phyloP scores from a whole-genome alignment of 805 yeast genomes.

The Candida krabiensis region DNA sequence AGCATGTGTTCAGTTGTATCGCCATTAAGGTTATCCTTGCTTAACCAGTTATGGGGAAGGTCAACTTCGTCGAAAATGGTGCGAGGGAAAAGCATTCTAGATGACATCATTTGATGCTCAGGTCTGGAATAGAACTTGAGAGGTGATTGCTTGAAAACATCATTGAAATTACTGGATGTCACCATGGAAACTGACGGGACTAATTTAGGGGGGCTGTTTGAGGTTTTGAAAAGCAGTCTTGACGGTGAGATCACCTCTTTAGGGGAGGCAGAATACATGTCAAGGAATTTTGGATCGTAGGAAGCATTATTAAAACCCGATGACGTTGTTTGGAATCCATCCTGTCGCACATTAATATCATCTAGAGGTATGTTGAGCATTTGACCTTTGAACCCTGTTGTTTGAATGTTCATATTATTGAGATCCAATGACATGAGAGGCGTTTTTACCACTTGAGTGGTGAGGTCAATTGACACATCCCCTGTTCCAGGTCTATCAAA shows the following conservation, averaged over 20 bases:
- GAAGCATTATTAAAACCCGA: conserved; percentile 11
- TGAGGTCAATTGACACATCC: conserved; percentile 17
- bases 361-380: conserved; percentile 12
- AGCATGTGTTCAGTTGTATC: conserved; percentile 18
- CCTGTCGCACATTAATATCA: conserved; percentile 13
- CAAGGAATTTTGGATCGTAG: conserved; percentile 16
- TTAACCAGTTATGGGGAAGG: conserved; percentile 13
- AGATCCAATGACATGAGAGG: conserved; percentile 19
- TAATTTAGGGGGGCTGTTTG: conserved; percentile 12
- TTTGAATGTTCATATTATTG: conserved; percentile 17
- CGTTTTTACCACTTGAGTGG: conserved; percentile 14
- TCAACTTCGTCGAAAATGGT: conserved; percentile 17
- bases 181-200: conserved; percentile 8
- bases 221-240: conserved; percentile 11
- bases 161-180: conserved; percentile 10
- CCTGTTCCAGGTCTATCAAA: conserved; percentile 18
- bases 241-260: conserved; percentile 20
- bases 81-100: conserved; percentile 14
- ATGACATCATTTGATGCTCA: conserved; percentile 11
- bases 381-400: conserved; percentile 12
- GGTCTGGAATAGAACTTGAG: conserved; percentile 13
- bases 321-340: conserved; percentile 9
- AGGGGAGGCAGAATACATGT: conserved; percentile 14
- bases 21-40: conserved; percentile 11
- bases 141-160: conserved; percentile 16